phyloP scores from a whole-genome alignment of 2,329 filamentous ascomycete species.

The Fusarium avenaceum region DNA sequence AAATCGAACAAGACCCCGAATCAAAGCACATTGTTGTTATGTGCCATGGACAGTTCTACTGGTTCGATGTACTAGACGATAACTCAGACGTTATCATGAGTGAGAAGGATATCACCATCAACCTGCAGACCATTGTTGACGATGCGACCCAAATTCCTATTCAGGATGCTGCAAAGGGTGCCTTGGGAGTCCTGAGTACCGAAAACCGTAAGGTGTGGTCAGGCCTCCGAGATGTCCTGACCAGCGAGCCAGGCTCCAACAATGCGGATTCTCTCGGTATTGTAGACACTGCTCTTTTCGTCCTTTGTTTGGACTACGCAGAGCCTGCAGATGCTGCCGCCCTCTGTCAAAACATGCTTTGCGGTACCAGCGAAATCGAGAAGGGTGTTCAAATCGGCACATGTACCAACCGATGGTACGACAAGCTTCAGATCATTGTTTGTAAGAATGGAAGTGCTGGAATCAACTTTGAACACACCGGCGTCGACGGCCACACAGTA shows the following conservation, averaged over 20 bases:
- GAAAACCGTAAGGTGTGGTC: conserved; percentile 98
- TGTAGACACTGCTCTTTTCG: conserved; percentile 92
- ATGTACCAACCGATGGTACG: conserved; percentile 98
- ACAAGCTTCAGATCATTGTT: conserved; percentile 98
- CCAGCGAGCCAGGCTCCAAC: conserved; percentile 87
- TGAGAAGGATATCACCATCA: conserved; percentile 91
- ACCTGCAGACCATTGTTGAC: conserved; percentile 91
- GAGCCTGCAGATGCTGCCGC: conserved; percentile 84
- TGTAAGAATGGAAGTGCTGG: conserved; percentile 98
- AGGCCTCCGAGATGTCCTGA: conserved; percentile 87
- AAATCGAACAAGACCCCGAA: conserved; percentile 94
- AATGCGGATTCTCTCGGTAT: conserved; percentile 97
- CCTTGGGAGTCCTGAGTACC: conserved; percentile 91
- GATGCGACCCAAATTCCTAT: conserved; percentile 92
- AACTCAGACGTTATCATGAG: conserved; percentile 98
- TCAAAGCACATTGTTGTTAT: conserved; percentile 94
- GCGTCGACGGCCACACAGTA: conserved; percentile 97
- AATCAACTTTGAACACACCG: conserved; percentile 99
- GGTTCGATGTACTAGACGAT: conserved; percentile 97
- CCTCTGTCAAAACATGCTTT: conserved; percentile 98
- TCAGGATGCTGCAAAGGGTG: conserved; percentile 94
- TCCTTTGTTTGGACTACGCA: conserved; percentile 92
- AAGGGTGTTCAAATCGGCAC: conserved; percentile 96
- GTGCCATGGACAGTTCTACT: conserved; percentile 96
- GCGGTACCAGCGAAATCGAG: conserved; percentile 91